phyloP scores from a whole-genome alignment of 768 basidiomycete species.

The Phylloporus arenicola region DNA sequence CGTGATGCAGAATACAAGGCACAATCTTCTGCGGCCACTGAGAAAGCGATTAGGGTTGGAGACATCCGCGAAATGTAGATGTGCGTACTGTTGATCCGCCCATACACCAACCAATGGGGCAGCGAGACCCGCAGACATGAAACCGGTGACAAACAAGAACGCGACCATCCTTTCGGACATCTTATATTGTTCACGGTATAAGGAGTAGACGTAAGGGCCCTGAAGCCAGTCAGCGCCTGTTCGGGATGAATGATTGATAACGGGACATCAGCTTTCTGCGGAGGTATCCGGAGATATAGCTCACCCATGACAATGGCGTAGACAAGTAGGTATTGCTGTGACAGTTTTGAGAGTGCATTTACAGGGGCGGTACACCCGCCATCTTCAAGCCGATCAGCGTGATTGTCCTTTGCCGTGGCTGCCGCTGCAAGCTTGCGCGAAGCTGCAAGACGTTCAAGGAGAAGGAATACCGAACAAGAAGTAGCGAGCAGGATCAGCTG shows the following conservation, averaged over 20 bases:
- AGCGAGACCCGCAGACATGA: conserved; percentile 60
- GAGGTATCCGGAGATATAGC: conserved; percentile 13
- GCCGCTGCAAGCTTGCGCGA: conserved; percentile 19
- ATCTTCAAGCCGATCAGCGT: conserved; percentile 28
- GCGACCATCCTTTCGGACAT: conserved; percentile 63
- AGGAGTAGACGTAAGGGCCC: conserved; percentile 73
- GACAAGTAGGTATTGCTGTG: conserved; percentile 55
- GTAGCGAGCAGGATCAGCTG: conserved; percentile 33
- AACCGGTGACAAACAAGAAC: conserved; percentile 72
- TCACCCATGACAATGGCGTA: conserved; percentile 72
- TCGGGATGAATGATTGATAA: background rate
- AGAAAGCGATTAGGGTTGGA: background rate
- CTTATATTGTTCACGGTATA: conserved; percentile 64
- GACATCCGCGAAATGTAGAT: background rate
- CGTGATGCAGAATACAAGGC: conserved; percentile 65
- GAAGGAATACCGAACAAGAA: conserved; percentile 32
- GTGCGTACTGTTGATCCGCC: conserved; percentile 61
- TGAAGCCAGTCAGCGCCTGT: conserved; percentile 75
- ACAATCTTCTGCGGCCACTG: conserved; percentile 64
- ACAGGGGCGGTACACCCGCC: conserved; percentile 21
- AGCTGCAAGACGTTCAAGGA: conserved; percentile 31
- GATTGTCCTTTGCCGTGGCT: conserved; percentile 20
- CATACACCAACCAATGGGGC: conserved; percentile 71
- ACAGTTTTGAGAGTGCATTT: conserved; percentile 29
- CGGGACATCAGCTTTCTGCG: background rate